These are phyloP conservation scores for Boletellus deceptivus DNA, from an alignment of 1,284 basidiomycete species.

Conservation along the genomic window DNA sequence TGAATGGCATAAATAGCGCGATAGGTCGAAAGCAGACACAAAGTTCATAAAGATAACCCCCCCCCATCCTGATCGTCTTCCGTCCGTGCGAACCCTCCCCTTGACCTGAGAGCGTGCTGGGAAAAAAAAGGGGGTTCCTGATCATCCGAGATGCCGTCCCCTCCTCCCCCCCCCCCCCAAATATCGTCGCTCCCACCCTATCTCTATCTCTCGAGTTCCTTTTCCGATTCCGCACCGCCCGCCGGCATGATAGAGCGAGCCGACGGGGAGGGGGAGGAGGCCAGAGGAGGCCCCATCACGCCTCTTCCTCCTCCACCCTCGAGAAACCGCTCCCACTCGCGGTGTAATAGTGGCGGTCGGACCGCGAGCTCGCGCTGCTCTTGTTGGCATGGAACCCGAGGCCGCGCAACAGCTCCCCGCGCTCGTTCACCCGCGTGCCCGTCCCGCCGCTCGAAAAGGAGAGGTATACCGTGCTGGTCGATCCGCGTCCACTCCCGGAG, in stretches of 20 bases:
- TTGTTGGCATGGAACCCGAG: neutral
- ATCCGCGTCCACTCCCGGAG: constrained; percentile 2
- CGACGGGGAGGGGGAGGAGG: neutral
- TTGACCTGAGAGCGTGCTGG: too few species aligned
- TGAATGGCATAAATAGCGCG: constrained; percentile 31
- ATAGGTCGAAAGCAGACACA: neutral
- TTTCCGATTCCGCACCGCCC: neutral
- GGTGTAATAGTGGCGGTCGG: constrained; percentile 16
- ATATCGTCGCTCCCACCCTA: too few species aligned
- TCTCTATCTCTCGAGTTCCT: neutral
- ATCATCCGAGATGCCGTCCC: too few species aligned
- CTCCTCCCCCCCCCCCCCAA: too few species aligned
- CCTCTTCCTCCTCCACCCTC: neutral
- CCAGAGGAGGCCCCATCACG: neutral
- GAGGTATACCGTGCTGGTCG: constrained; percentile 27
- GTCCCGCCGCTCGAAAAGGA: constrained; percentile 28
- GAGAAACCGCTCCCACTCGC: constrained; percentile 16
- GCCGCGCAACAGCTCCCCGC: constrained; percentile 24
- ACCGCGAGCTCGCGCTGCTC: constrained; percentile 7
- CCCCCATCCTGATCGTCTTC: constrained; percentile 7
- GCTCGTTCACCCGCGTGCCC: constrained; percentile 26
- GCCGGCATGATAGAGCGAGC: neutral
- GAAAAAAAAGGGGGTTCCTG: neutral
- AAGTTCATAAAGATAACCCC: constrained; percentile 29
- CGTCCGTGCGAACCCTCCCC: neutral